phyloP scores from a whole-genome alignment of 345 rosid genomes.

The Reutealis trisperma region DNA sequence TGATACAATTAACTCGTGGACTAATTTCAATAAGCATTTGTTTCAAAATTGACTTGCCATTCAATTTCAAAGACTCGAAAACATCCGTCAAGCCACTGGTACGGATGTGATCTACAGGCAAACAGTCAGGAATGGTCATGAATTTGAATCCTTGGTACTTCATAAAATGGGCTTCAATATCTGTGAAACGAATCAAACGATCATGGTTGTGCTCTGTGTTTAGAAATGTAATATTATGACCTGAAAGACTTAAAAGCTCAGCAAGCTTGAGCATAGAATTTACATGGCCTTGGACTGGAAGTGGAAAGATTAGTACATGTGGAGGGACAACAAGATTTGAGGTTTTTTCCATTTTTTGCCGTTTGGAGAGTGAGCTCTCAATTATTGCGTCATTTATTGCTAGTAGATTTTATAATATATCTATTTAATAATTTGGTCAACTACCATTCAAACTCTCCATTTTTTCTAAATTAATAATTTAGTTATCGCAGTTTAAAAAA shows the following conservation, averaged over 20 bases:
- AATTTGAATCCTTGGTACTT: slow-evolving; percentile 37
- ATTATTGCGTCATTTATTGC: too few relatives aligned
- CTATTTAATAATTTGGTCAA: too few relatives aligned
- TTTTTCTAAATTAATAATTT: too few relatives aligned
- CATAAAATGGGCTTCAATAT: slow-evolving; percentile 34
- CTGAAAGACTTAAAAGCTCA: slow-evolving; percentile 47
- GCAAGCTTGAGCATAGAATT: slow-evolving; percentile 65
- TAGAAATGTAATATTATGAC: slow-evolving; percentile 58
- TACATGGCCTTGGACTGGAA: slow-evolving; percentile 64
- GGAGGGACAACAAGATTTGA: neutral
- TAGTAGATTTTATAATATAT: too few relatives aligned
- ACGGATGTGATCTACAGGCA: slow-evolving; percentile 33
- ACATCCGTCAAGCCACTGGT: slow-evolving; percentile 18
- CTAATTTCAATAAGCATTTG: slow-evolving; percentile 17
- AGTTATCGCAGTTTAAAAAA: too few relatives aligned
- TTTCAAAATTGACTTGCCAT: slow-evolving; percentile 15
- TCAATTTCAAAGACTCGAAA: slow-evolving; percentile 13
- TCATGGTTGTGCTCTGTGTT: slow-evolving; percentile 42
- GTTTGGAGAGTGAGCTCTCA: too few relatives aligned
- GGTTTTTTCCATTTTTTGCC: slow-evolving; percentile 4
- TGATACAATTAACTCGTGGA: slow-evolving; percentile 33
- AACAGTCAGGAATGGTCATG: slow-evolving; percentile 33
- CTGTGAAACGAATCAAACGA: slow-evolving; percentile 22
- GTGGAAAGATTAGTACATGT: slow-evolving; percentile 52
- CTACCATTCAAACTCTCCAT: too few relatives aligned